A percentile compares a stretch with the other conserved stretches of the same genome.
phyloP scores from a whole-genome alignment of 1,284 basidiomycete species.

The Meira nashicola region DNA sequence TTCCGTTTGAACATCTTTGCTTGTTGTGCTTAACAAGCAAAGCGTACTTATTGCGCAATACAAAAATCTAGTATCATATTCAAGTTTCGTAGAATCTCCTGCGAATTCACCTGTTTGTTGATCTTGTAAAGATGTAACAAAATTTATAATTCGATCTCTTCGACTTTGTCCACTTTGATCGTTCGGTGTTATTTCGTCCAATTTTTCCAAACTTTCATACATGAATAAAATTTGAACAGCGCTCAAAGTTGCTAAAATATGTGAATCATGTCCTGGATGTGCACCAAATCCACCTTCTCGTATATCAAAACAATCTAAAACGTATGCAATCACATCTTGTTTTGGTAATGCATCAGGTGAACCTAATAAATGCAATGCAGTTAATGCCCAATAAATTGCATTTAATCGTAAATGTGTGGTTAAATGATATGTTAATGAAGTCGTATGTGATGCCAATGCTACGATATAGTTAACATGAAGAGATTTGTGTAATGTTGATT shows the following conservation, averaged over 20 bases:
- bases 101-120: conserved; percentile 73
- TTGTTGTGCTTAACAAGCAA: conserved; percentile 62
- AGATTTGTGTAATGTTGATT: conserved; percentile 5
- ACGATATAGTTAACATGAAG: conserved; percentile 15
- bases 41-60: conserved; percentile 80
- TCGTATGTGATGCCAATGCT: conserved; percentile 14
- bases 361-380: conserved; percentile 75
- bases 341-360: conserved; percentile 70
- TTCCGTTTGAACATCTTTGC: too few species aligned
- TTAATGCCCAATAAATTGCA: conserved; percentile 93
- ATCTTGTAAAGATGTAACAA: conserved; percentile 66
- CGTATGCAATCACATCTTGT: conserved; percentile 80
- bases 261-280: conserved; percentile 86
- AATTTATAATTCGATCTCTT: too few species aligned
- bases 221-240: conserved; percentile 87
- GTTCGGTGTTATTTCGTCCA: conserved; percentile 48
- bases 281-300: conserved; percentile 75
- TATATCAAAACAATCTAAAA: conserved; percentile 77
- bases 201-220: conserved; percentile 70
- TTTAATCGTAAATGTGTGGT: conserved; percentile 92
- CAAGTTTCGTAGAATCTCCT: conserved; percentile 76
- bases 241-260: conserved; percentile 78
- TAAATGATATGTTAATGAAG: conserved; percentile 68
- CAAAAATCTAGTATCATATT: conserved; percentile 84
- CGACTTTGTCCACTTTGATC: too few species aligned